Evolutionary conservation across 257 asterid genomes (phyloP).

Genomic region (Forsythia suspensa): DNA sequence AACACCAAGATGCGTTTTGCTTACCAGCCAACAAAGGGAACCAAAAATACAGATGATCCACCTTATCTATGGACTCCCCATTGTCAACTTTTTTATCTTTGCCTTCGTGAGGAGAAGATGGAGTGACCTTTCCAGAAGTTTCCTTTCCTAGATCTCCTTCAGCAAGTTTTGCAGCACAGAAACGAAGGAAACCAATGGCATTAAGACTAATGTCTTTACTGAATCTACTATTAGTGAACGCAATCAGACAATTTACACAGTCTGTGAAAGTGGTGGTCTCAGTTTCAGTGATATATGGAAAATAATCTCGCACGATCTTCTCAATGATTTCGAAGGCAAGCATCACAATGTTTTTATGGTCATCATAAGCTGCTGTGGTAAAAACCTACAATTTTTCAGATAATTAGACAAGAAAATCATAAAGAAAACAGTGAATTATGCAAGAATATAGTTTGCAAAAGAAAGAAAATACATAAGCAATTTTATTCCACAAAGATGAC

Average conservation of each 20-base stretch:
- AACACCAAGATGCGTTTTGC: constrained; percentile 5
- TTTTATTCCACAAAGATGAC: constrained; percentile 10
- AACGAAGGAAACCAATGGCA: constrained; percentile 94
- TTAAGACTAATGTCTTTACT: constrained; percentile 93
- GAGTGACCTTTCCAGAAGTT: constrained; percentile 50
- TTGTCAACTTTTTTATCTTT: constrained; percentile 63
- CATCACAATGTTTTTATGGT: constrained; percentile 90
- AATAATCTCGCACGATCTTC: constrained; percentile 95
- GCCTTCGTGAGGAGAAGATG: constrained; percentile 65
- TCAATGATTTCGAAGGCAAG: constrained; percentile 94
- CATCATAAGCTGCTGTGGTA: constrained; percentile 98
- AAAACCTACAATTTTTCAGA: constrained; percentile 65
- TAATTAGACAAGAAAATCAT: constrained; percentile 17
- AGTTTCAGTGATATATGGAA: constrained; percentile 96
- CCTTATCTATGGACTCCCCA: constrained; percentile 67
- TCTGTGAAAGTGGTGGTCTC: constrained; percentile 97
- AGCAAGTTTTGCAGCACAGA: constrained; percentile 96
- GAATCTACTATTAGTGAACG: constrained; percentile 92
- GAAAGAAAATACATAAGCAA: background rate
- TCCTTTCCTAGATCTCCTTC: constrained; percentile 86
- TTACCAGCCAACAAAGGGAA: constrained; percentile 98
- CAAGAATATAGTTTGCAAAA: constrained; percentile 8
- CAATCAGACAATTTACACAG: constrained; percentile 92
- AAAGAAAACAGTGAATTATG: constrained; percentile 12
- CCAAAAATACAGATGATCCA: constrained; percentile 94